phyloP scores from a whole-genome alignment of 345 rosid species.

The Brassica cretica region DNA sequence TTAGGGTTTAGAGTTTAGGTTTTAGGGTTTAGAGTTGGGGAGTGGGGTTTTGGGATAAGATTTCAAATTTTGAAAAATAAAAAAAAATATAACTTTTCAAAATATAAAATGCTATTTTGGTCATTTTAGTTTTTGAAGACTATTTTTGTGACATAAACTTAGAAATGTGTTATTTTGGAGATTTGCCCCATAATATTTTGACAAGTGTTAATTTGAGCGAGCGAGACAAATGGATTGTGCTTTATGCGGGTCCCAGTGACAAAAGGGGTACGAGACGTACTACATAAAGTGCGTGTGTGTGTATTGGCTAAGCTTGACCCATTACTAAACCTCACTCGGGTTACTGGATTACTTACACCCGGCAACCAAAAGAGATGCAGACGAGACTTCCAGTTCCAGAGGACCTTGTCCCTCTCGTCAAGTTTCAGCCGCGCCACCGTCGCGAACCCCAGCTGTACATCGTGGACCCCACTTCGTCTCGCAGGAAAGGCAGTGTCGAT shows the following conservation, averaged over 20 bases:
- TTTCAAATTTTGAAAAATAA: too few relatives aligned
- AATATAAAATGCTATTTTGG: too few relatives aligned
- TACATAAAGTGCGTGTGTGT: neutral
- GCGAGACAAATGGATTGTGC: neutral
- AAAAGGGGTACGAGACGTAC: neutral
- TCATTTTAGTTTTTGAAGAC: too few relatives aligned
- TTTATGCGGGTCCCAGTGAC: neutral
- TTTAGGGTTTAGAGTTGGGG: too few relatives aligned
- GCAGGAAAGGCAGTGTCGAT: neutral
- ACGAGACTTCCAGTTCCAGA: slow-evolving; percentile 30
- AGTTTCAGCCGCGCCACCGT: slow-evolving; percentile 1
- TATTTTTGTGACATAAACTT: too few relatives aligned
- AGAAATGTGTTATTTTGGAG: too few relatives aligned
- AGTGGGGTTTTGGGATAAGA: too few relatives aligned
- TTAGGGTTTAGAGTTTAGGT: too few relatives aligned
- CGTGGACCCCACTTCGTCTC: slow-evolving; percentile 25
- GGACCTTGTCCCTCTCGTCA: neutral
- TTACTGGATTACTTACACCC: neutral
- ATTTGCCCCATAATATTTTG: neutral
- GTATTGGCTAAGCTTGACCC: neutral
- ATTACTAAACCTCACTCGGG: slow-evolving; percentile 9
- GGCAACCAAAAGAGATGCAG: slow-evolving; percentile 22
- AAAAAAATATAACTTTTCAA: too few relatives aligned
- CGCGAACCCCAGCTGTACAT: slow-evolving; percentile 34
- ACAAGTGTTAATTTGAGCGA: neutral